Evolutionary conservation across 495 filamentous ascomycete species (phyloP), one percentile per base, ranked within the genome.

Genomic region (Filosporella fistucella): DNA sequence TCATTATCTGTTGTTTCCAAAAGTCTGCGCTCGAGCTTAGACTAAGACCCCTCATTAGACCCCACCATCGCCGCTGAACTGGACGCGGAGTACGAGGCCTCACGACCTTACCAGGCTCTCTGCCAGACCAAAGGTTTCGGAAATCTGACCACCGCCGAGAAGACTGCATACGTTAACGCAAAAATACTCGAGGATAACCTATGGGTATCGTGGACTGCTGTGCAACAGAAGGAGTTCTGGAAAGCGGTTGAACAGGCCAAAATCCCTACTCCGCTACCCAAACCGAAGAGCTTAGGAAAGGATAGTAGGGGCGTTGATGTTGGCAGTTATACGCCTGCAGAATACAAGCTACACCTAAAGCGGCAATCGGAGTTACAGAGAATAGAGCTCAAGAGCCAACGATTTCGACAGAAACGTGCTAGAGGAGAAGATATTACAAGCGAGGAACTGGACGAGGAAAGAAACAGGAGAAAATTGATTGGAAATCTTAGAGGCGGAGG

Each of bases 141-240:
- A 5, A 30, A 18, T 12, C 33, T 61, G 7, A 45, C 55, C 0
- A 11, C 52, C 0, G 29, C 1, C 22, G 58, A 61, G 30, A 61
- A 61, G 39, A 12, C 41, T 9, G 41, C 37, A 13, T 61, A 58
- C 42, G 41, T 35, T 18, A 30, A 42, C 14, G 46, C 17, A 22
- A 49, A 37, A 44, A 53, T 61, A n/a, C 41, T 58, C 21, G 52
- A 58, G 10, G 54, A 23, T 3, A 35, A 45, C n/a, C 30, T 38
- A 21, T 61, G 51, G 47, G 43, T 24, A 26, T 21, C 35, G 10
- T 56, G 51, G 51, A 4, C 25, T 23, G 41, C 18, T 10, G 18
- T 26, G 12, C 48, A 58, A 33, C 64, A 71, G 46, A 68, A 64
- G 46, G 75, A 79, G 43, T 63, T 72, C 39, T 76, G 72, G 73